Percentiles rank a stretch among this genome's conserved stretches.
phyloP scores from a whole-genome alignment of 2,329 filamentous ascomycete genomes.

The Ascochyta lentis region DNA sequence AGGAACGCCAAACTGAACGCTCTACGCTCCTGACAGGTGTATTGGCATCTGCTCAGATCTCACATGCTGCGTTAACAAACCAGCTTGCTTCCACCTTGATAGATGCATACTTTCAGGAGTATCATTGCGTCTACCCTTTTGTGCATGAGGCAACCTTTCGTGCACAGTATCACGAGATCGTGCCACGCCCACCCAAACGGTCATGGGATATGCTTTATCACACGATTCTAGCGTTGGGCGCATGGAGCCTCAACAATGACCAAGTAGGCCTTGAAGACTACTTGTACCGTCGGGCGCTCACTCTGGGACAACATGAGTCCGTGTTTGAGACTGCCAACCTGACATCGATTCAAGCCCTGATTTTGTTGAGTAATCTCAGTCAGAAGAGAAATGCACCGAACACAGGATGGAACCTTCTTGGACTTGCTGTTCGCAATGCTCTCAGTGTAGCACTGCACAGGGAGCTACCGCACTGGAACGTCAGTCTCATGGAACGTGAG shows the following conservation, averaged over 20 bases:
- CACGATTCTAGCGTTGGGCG: constrained; percentile 31
- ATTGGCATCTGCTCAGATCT: constrained; percentile 31
- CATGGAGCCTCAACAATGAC: constrained; percentile 33
- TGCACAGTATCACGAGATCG: constrained; percentile 35
- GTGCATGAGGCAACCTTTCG: constrained; percentile 36
- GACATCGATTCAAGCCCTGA: constrained; percentile 33
- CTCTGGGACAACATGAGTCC: constrained; percentile 33
- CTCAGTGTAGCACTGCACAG: constrained; percentile 35
- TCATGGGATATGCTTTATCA: constrained; percentile 38
- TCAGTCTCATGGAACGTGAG: constrained; percentile 35
- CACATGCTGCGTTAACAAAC: constrained; percentile 29
- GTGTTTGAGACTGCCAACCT: constrained; percentile 35
- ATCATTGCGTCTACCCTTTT: constrained; percentile 34
- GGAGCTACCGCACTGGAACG: constrained; percentile 37
- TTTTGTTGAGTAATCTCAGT: constrained; percentile 33
- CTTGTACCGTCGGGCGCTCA: constrained; percentile 32
- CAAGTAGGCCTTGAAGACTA: constrained; percentile 33
- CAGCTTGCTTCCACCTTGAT: constrained; percentile 31
- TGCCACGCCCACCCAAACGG: constrained; percentile 28
- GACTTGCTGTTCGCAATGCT: constrained; percentile 33
- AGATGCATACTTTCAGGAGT: constrained; percentile 35
- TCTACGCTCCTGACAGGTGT: constrained; percentile 23
- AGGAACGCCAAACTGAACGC: constrained; percentile 11
- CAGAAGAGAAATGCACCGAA: constrained; percentile 35
- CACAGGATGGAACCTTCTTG: constrained; percentile 35